phyloP scores from a whole-genome alignment of 169 alveolate species.

The Plasmodium coatneyi region DNA sequence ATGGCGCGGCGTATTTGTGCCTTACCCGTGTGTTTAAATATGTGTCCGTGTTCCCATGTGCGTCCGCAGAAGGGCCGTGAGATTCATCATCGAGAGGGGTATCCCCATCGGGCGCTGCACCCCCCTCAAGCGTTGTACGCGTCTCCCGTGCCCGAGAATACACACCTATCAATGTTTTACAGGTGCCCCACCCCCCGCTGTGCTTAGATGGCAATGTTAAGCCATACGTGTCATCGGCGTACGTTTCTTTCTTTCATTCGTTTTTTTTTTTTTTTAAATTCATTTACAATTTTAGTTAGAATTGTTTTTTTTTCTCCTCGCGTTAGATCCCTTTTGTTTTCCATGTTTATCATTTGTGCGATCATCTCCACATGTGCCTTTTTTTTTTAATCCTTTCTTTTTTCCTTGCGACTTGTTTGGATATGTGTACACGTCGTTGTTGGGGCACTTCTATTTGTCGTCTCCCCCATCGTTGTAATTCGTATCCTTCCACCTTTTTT shows the following conservation, averaged over 20 bases:
- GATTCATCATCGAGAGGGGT: neutral
- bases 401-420: neutral
- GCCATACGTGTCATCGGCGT: slow-evolving; percentile 13
- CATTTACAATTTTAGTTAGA: slow-evolving; percentile 28
- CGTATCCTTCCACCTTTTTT: neutral
- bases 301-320: neutral
- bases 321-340: neutral
- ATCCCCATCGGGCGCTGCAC: too few relatives aligned
- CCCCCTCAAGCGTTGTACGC: too few relatives aligned
- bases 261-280: slow-evolving; percentile 58
- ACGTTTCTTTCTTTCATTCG: slow-evolving; percentile 16
- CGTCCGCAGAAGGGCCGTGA: neutral
- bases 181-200: slow-evolving; percentile 6
- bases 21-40: neutral
- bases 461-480: neutral
- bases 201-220: slow-evolving; percentile 38
- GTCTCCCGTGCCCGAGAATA: too few relatives aligned
- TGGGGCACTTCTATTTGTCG: neutral
- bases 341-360: neutral
- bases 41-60: neutral
- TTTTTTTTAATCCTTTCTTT: neutral
- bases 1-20: neutral
- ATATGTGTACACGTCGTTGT: neutral
- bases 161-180: too few relatives aligned
- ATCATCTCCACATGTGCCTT: neutral